Base-by-base conservation (phyloP, 768 basidiomycete genomes). In the Auricularia cornea region DNA sequence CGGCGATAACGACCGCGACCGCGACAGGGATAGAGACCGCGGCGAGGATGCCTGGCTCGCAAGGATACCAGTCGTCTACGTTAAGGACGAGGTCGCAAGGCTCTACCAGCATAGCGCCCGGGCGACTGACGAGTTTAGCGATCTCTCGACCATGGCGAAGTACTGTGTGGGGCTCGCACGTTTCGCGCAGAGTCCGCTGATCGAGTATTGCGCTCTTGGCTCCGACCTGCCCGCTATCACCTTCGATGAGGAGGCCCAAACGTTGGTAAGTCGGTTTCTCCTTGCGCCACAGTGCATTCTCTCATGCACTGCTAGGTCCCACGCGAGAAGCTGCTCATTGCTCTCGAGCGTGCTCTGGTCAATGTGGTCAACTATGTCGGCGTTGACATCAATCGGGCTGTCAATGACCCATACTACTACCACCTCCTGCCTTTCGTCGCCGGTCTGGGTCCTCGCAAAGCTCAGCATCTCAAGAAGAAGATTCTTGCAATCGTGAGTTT, bases 141-240 rank as follows among this genome's bases (percentile, higher is more conserved):
- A 87, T 0, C 77, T 96, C 51, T 84, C 92, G 0, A 77, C 84
- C 3, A 86, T 88, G 56, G 89, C 88, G 35, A 90, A 92, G 73
- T 99, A 98, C 71, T 98, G 96, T 70, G 81, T 98, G 59, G 97
- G 93, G 60, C 78, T 99, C 67, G 95, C 94, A 41, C 86, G 97
- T 63, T 98, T 94, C 70, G 81, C 84, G 4, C 97, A 98, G 75
- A 96, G 87, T 70, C 97, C 97, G 2, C 74, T 98, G 68, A 96
- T 92, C 70, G 97, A 98, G 72, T 95, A 91, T 71, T 90, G 92
- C 20, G 92, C 95, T 1, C 77, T 98, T 41, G 96, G 95, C 2
- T 66, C 82, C 12, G 93, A 97, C 73, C 86, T 98, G 59, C 78
- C 85, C 2, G 87, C 92, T 4, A 85, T 98, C 62, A 83, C 87